These are phyloP conservation scores for Mitragyna speciosa DNA, from an alignment of 257 asterid genomes.

Conservation along the genomic window DNA sequence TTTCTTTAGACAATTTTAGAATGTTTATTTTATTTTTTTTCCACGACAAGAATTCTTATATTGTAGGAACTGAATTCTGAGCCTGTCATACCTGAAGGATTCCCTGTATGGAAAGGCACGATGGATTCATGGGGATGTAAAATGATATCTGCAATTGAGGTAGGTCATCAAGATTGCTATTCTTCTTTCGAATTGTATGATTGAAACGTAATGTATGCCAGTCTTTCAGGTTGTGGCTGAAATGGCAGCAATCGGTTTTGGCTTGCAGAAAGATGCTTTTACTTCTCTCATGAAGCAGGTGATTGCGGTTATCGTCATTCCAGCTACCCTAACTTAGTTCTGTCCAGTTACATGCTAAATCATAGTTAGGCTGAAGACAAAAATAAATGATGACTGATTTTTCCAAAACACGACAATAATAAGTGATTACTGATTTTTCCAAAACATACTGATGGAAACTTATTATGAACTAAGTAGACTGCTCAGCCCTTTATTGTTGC, in stretches of 20 bases:
- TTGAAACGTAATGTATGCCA: constrained; percentile 13
- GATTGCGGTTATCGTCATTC: constrained; percentile 3
- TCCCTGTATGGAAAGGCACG: constrained; percentile 82
- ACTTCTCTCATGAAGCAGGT: constrained; percentile 97
- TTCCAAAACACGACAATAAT: neutral
- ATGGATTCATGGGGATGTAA: constrained; percentile 96
- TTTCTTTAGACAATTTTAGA: constrained; percentile 9
- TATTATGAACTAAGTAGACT: neutral
- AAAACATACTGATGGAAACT: neutral
- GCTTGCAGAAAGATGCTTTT: constrained; percentile 84
- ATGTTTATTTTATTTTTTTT: constrained; percentile 27
- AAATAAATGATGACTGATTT: no score
- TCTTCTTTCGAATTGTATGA: constrained; percentile 9
- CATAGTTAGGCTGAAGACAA: neutral
- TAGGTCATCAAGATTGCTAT: constrained; percentile 25
- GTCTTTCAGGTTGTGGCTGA: constrained; percentile 80
- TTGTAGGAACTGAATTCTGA: constrained; percentile 83
- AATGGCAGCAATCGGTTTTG: constrained; percentile 98
- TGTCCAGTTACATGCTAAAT: constrained; percentile 3
- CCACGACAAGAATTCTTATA: constrained; percentile 22
- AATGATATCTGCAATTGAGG: constrained; percentile 93
- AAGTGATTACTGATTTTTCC: neutral
- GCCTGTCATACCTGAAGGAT: constrained; percentile 97
- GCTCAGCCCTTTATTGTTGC: neutral
- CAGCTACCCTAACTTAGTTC: neutral